Evolutionary conservation across 768 basidiomycete genomes (phyloP).

Genomic region (Dioszegia hungarica): DNA sequence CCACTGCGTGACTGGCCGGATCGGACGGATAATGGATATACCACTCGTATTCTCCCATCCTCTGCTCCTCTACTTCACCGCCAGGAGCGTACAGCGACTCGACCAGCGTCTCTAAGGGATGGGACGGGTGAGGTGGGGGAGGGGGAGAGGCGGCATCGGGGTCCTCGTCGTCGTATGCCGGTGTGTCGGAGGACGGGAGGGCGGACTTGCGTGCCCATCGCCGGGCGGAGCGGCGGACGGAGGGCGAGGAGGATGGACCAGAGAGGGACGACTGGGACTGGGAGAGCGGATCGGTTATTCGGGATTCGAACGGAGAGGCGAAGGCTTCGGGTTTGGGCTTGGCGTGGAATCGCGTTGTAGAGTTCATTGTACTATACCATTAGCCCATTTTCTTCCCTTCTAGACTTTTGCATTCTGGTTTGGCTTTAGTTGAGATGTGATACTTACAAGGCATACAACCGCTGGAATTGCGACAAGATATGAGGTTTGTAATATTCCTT

Average conservation of each 20-base stretch:
- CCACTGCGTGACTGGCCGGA: slow-evolving; percentile 25
- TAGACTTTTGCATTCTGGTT: neutral
- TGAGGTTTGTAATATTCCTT: slow-evolving; percentile 62
- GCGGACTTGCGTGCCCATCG: slow-evolving; percentile 4
- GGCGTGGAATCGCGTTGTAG: slow-evolving; percentile 39
- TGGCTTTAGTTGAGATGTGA: neutral
- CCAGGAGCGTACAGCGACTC: slow-evolving; percentile 51
- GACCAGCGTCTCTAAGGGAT: slow-evolving; percentile 61
- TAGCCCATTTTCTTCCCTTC: neutral
- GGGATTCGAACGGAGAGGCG: slow-evolving; percentile 39
- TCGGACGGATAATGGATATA: slow-evolving; percentile 42
- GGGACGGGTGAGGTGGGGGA: slow-evolving; percentile 1
- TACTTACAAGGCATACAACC: slow-evolving; percentile 46
- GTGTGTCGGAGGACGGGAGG: neutral
- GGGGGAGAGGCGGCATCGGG: neutral
- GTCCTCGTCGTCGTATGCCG: neutral
- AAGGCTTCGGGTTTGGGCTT: slow-evolving; percentile 29
- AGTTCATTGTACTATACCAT: slow-evolving; percentile 45
- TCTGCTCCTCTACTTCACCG: slow-evolving; percentile 19
- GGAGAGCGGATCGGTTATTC: slow-evolving; percentile 13
- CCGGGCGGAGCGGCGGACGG: neutral
- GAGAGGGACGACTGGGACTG: too few relatives aligned
- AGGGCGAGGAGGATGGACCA: neutral
- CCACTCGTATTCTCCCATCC: slow-evolving; percentile 37
- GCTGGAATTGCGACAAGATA: slow-evolving; percentile 51